phyloP scores from a whole-genome alignment of 2,329 filamentous ascomycete genomes.

The Calcarisporium arbuscula region DNA sequence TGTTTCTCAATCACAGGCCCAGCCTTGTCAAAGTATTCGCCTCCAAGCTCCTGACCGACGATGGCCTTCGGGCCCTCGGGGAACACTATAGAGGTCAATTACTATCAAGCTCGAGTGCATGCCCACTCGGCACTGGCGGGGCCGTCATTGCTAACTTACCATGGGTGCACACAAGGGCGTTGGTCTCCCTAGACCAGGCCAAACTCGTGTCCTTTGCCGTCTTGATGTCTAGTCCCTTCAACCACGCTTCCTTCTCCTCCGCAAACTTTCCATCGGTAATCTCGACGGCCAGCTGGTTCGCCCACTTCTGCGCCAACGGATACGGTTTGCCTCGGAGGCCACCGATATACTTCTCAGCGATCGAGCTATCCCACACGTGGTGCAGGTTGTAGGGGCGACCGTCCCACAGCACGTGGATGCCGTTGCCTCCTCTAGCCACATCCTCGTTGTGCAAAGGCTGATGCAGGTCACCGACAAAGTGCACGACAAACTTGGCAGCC shows the following conservation, averaged over 20 bases:
- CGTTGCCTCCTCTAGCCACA: conserved; percentile 60
- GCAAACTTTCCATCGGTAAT: conserved; percentile 52
- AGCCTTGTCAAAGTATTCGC: conserved; percentile 57
- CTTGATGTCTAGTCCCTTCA: conserved; percentile 47
- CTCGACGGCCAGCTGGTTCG: conserved; percentile 45
- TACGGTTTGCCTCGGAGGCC: conserved; percentile 44
- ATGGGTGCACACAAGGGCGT: conserved; percentile 55
- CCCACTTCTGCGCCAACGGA: conserved; percentile 47
- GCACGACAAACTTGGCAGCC: conserved; percentile 60
- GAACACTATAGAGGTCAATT: conserved; percentile 40
- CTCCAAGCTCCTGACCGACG: conserved; percentile 52
- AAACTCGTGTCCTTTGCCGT: conserved; percentile 51
- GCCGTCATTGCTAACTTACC: conserved; percentile 35
- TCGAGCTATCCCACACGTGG: conserved; percentile 66
- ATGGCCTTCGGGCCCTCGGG: conserved; percentile 55
- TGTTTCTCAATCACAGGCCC: conserved; percentile 59
- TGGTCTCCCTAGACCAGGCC: conserved; percentile 58
- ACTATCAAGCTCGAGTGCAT: too few relatives aligned
- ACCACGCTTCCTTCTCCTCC: conserved; percentile 45
- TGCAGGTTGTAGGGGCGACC: conserved; percentile 57
- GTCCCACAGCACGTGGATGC: conserved; percentile 58
- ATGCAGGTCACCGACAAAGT: conserved; percentile 66
- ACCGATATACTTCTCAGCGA: conserved; percentile 58
- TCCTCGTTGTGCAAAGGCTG: conserved; percentile 63
- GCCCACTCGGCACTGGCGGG: too few relatives aligned